phyloP scores from a whole-genome alignment of 371 early-diverging fungal genomes.

The Haplosporangium sp. region DNA sequence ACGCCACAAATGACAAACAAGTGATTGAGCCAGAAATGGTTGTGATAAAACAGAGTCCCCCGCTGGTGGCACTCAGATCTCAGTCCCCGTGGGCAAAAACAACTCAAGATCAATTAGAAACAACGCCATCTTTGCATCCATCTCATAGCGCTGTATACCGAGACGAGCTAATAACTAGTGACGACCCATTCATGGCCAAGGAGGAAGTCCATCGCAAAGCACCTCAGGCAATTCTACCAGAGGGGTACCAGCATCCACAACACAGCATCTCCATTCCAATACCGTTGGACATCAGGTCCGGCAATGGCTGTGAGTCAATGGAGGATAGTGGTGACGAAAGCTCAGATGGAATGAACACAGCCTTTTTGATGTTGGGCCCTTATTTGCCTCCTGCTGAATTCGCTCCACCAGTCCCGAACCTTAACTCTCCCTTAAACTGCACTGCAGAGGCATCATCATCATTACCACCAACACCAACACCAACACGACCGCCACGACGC shows the following conservation, averaged over 20 bases:
- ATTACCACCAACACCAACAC: background rate
- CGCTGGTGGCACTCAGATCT: background rate
- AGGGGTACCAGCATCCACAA: conserved; percentile 7
- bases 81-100: background rate
- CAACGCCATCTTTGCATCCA: background rate
- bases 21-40: conserved; percentile 8
- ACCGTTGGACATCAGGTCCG: background rate
- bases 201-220: conserved; percentile 19
- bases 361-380: background rate
- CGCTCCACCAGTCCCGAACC: background rate
- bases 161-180: background rate
- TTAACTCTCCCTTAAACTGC: background rate
- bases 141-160: background rate
- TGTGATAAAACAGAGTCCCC: conserved; percentile 1
- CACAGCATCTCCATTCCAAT: background rate
- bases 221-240: conserved; percentile 25
- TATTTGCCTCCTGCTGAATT: background rate
- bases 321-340: background rate
- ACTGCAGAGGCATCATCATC: background rate
- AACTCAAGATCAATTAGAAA: no score
- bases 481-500: background rate
- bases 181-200: conserved; percentile 8
- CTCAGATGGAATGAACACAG: background rate
- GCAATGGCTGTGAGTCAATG: background rate
- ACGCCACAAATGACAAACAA: background rate